Conservation (phyloP, 2,329 filamentous ascomycete species). For the Helicocarpus griseus region DNA sequence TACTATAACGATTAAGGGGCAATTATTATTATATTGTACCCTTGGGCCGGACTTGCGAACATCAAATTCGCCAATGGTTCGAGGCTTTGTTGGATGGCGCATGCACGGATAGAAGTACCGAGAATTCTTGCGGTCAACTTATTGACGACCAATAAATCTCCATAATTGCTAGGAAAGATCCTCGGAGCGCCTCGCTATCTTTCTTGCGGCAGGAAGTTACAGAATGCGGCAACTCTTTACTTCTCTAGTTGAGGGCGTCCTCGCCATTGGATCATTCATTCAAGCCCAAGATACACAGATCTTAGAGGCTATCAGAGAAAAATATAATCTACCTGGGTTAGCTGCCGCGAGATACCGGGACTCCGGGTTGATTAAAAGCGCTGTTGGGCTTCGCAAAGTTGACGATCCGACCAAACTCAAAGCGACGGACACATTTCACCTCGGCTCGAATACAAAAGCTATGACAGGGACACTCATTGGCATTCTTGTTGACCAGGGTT, state of each 20-base stretch:
- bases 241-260: background rate
- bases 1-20: no score
- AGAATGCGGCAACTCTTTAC: background rate
- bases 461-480: slow-evolving; percentile 8
- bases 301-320: slow-evolving; percentile 2
- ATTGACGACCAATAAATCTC: no score
- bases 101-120: no score
- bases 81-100: no score
- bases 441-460: slow-evolving; percentile 7
- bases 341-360: slow-evolving; percentile 1
- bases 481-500: slow-evolving; percentile 6
- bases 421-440: slow-evolving; percentile 5
- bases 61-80: no score
- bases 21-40: no score
- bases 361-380: background rate
- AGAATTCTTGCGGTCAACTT: no score
- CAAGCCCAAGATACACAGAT: background rate
- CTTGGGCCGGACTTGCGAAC: background rate
- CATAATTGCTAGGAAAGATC: no score
- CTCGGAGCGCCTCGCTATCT: no score
- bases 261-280: background rate
- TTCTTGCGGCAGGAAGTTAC: background rate
- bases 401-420: background rate
- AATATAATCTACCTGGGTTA: slow-evolving; percentile 4
- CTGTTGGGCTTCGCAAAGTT: slow-evolving; percentile 3